A percentile compares a stretch with the other conserved stretches of the same genome.
Evolutionary conservation across 768 basidiomycete species (phyloP).

Genomic region (Xerocomellus dryophilus): DNA sequence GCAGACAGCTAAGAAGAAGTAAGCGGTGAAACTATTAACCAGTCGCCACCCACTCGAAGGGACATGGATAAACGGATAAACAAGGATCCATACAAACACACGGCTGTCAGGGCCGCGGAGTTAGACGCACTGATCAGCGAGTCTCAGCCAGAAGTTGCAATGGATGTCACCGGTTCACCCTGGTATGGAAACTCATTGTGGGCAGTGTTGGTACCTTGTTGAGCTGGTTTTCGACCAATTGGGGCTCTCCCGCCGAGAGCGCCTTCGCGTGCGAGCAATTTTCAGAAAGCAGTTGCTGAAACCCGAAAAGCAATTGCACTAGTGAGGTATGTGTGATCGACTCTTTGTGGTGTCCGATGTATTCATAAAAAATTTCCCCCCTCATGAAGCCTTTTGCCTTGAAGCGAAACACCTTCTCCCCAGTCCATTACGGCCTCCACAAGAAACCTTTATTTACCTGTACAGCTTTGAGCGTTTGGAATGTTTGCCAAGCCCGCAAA

Average conservation of each 20-base stretch:
- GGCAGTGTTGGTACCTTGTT: background rate
- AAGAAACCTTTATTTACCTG: background rate
- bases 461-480: background rate
- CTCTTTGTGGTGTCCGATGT: background rate
- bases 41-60: too few species aligned
- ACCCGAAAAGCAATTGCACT: too few species aligned
- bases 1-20: background rate
- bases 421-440: background rate
- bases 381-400: background rate
- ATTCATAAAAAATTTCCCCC: background rate
- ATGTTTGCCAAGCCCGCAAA: background rate
- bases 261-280: background rate
- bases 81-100: background rate
- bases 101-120: background rate
- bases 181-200: too few species aligned
- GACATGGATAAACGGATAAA: background rate
- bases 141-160: background rate
- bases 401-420: background rate
- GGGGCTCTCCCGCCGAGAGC: background rate
- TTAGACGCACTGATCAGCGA: background rate
- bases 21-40: background rate
- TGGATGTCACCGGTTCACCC: background rate
- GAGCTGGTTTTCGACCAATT: background rate
- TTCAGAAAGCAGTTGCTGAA: background rate
- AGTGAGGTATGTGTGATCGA: background rate